These are phyloP conservation scores for Radiomyces spectabilis DNA, from an alignment of 192 early-diverging fungal species.

Conservation along the genomic window DNA sequence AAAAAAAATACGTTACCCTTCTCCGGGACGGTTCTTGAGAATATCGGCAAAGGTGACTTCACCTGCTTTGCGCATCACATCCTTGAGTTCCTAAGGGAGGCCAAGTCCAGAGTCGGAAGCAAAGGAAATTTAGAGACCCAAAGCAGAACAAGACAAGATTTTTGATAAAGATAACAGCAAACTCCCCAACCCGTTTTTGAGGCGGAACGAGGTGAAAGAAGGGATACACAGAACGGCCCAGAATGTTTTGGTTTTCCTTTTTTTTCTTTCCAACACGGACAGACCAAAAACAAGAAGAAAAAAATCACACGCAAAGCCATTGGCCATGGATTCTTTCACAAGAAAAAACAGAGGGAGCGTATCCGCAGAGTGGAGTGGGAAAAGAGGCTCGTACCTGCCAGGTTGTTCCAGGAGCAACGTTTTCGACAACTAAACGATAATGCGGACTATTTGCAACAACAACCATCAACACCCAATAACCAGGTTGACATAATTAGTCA, in stretches of 20 bases:
- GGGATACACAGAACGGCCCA: background rate
- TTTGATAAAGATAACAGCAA: background rate
- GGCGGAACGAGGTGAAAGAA: too few relatives aligned
- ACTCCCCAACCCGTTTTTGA: too few relatives aligned
- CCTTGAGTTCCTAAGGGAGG: slow-evolving; percentile 85
- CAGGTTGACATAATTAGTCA: background rate
- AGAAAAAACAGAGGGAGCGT: slow-evolving; percentile 1
- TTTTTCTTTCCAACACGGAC: background rate
- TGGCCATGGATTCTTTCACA: background rate
- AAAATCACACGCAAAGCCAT: background rate
- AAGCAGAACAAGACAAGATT: background rate
- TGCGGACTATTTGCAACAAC: slow-evolving; percentile 24
- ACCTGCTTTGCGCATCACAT: slow-evolving; percentile 89
- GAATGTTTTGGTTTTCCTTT: background rate
- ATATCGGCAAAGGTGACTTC: slow-evolving; percentile 92
- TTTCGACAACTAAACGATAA: slow-evolving; percentile 73
- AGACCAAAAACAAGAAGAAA: background rate
- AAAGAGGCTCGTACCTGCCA: slow-evolving; percentile 65
- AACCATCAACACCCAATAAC: background rate
- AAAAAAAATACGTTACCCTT: slow-evolving; percentile 53
- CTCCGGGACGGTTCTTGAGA: slow-evolving; percentile 70
- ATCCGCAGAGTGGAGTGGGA: slow-evolving; percentile 1
- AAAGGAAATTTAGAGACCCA: slow-evolving; percentile 3
- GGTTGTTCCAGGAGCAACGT: slow-evolving; percentile 70
- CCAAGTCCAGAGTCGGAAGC: slow-evolving; percentile 12